These are phyloP conservation scores for Hibiscus syriacus DNA, from an alignment of 345 rosid genomes.

Conservation along the genomic window DNA sequence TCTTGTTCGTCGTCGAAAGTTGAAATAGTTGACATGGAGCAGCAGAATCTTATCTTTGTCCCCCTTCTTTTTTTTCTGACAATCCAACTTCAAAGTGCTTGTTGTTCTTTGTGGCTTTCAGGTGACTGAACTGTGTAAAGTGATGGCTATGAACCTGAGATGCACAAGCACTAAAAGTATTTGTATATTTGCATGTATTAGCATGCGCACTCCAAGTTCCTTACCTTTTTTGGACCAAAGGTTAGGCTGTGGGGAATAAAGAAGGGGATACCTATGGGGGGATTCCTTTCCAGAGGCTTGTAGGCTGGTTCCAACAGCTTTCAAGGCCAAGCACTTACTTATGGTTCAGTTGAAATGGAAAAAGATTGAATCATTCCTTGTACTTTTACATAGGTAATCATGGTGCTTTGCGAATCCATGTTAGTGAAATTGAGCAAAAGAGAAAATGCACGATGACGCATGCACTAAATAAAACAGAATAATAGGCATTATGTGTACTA, in stretches of 20 bases:
- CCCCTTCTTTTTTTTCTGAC: not conserved
- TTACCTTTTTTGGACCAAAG: no score
- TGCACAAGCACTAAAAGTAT: constrained; percentile 6
- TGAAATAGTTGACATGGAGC: constrained; percentile 1
- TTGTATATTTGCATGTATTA: no score
- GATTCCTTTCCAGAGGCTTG: no score
- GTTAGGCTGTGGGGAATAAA: no score
- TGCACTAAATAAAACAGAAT: not conserved
- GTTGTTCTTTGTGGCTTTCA: constrained; percentile 16
- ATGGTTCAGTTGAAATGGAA: no score
- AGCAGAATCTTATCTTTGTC: constrained; percentile 15
- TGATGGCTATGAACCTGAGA: not conserved
- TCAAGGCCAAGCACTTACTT: no score
- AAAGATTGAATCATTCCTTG: no score
- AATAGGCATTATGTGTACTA: not conserved
- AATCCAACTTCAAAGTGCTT: constrained; percentile 7
- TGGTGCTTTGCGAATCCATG: no score
- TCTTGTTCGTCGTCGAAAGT: constrained; percentile 6
- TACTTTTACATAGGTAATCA: no score
- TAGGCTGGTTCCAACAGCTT: no score
- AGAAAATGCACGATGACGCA: not conserved
- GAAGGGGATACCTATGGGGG: no score
- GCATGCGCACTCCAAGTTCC: no score
- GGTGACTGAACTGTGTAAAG: constrained; percentile 8
- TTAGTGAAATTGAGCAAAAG: not conserved